Evolutionary conservation across 805 yeast genomes (phyloP).

Genomic region (Sungouiozyma ichnusensis): DNA sequence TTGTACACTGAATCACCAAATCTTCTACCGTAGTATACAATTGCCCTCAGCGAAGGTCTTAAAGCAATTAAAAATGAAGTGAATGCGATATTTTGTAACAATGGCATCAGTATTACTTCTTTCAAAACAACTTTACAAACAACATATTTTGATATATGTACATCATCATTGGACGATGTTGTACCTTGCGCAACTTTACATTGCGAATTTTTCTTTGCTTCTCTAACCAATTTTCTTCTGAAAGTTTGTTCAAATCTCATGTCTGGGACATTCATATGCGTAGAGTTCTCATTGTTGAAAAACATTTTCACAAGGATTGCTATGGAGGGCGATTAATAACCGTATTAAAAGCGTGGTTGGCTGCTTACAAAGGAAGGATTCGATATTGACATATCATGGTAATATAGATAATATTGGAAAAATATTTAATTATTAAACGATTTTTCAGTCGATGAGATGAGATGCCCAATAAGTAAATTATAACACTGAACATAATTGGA

Average conservation of each 20-base stretch:
- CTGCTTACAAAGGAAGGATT: too few relatives aligned
- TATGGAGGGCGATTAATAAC: too few relatives aligned
- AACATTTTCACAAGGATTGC: background rate
- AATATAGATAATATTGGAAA: too few relatives aligned
- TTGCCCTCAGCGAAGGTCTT: constrained; percentile 28
- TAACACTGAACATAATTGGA: background rate
- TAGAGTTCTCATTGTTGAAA: background rate
- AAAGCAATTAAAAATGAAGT: constrained; percentile 31
- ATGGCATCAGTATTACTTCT: constrained; percentile 44
- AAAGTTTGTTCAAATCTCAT: constrained; percentile 58
- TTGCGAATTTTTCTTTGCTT: constrained; percentile 15
- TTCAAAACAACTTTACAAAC: constrained; percentile 35
- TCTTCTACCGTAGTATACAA: constrained; percentile 18
- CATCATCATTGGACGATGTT: background rate
- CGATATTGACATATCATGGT: too few relatives aligned
- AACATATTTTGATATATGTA: constrained; percentile 6
- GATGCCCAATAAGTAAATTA: constrained; percentile 1
- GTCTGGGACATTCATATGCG: constrained; percentile 39
- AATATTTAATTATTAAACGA: background rate
- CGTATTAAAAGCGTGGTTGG: too few relatives aligned
- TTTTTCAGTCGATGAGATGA: constrained; percentile 2
- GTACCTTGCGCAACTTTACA: constrained; percentile 2
- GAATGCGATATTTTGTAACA: constrained; percentile 43
- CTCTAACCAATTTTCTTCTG: constrained; percentile 29
- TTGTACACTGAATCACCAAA: constrained; percentile 15